Percentiles rank a stretch among this genome's conserved stretches.
phyloP scores from a whole-genome alignment of 768 basidiomycete species.

The Xerocomus spinulosus region DNA sequence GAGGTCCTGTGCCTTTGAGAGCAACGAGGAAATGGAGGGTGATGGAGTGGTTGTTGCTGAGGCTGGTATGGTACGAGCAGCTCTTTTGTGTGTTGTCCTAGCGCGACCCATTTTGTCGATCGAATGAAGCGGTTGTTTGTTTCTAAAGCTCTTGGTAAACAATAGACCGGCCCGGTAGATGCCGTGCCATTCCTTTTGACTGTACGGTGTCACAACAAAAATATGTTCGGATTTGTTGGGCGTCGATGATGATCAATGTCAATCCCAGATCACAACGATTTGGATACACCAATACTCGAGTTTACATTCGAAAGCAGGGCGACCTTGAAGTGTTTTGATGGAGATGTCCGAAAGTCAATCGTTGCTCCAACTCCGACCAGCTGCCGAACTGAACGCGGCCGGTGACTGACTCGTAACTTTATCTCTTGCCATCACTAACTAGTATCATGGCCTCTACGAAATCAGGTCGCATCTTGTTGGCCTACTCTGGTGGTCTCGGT shows the following conservation, averaged over 20 bases:
- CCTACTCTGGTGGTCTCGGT: conserved; percentile 99
- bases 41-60: conserved; percentile 15
- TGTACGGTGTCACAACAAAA: too few species aligned
- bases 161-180: not conserved
- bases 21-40: conserved; percentile 50
- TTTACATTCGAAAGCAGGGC: too few species aligned
- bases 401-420: too few species aligned
- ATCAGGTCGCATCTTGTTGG: conserved; percentile 85
- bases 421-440: not conserved
- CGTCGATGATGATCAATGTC: too few species aligned
- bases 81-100: conserved; percentile 38
- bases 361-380: not conserved
- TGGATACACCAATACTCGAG: too few species aligned
- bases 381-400: too few species aligned
- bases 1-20: conserved; percentile 77
- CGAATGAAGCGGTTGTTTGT: conserved; percentile 4
- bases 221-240: too few species aligned
- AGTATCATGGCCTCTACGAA: conserved; percentile 30
- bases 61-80: conserved; percentile 14
- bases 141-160: not conserved
- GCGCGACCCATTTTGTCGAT: conserved; percentile 49
- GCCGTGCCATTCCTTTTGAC: too few species aligned
- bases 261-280: too few species aligned
- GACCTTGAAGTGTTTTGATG: not conserved
- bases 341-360: not conserved